phyloP scores from a whole-genome alignment of 1,284 basidiomycete species.

The Malassezia furfur region DNA sequence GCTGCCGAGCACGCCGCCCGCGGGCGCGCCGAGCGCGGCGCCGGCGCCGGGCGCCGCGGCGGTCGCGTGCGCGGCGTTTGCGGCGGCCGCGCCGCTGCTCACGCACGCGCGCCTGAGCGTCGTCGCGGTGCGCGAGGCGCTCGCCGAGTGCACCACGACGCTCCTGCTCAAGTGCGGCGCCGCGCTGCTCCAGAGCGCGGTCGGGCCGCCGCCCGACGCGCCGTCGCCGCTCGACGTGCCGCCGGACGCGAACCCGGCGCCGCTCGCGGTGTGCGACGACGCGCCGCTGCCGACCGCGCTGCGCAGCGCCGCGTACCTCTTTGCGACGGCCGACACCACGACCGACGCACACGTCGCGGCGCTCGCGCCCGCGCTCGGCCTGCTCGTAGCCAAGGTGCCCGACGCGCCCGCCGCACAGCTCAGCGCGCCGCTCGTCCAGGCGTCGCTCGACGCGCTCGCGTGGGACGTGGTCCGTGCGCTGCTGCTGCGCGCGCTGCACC shows the following conservation, averaged over 20 bases:
- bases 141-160: background rate
- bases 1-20: background rate
- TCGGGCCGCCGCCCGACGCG: background rate
- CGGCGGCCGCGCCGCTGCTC: background rate
- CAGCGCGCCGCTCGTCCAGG: background rate
- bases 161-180: background rate
- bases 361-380: conserved; percentile 7
- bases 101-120: background rate
- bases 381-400: background rate
- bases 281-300: conserved; percentile 1
- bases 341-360: background rate
- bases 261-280: background rate
- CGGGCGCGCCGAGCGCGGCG: background rate
- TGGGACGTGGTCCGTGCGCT: conserved; percentile 2
- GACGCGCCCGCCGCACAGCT: background rate
- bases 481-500: conserved; percentile 8
- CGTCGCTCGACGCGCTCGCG: background rate
- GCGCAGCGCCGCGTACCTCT: background rate
- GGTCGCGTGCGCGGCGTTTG: background rate
- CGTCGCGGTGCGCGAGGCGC: background rate
- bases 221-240: background rate
- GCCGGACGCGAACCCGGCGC: background rate
- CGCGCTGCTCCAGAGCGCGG: background rate
- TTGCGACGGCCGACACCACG: background rate
- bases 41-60: background rate